Evolutionary conservation across 2,329 filamentous ascomycete genomes (phyloP).

Genomic region (Teratosphaeria pseudoeucalypti): DNA sequence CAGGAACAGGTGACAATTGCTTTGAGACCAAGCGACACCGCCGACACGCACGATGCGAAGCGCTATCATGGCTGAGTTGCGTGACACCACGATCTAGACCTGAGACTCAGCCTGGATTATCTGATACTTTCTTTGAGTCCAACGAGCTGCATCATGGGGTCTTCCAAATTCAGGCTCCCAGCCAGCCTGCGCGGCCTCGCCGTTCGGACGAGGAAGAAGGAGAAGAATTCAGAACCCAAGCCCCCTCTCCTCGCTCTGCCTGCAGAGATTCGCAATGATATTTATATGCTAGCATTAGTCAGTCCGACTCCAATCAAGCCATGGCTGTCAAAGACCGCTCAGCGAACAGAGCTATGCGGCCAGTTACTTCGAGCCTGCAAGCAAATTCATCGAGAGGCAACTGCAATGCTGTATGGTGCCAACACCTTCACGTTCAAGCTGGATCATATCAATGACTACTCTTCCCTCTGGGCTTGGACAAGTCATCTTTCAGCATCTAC

Average conservation of each 20-base stretch:
- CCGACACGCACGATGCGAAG: background rate
- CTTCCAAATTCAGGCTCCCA: background rate
- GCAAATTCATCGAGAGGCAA: background rate
- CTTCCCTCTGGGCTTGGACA: background rate
- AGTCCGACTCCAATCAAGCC: background rate
- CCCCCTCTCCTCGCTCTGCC: background rate
- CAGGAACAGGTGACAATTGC: background rate
- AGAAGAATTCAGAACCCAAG: background rate
- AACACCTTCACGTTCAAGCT: background rate
- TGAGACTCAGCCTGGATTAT: background rate
- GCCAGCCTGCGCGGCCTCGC: background rate
- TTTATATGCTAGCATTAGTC: background rate
- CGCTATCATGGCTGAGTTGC: background rate
- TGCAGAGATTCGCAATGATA: background rate
- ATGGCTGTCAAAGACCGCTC: background rate
- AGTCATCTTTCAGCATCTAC: background rate
- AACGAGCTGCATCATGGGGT: background rate
- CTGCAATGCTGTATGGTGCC: background rate
- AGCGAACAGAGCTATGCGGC: background rate
- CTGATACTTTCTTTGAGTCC: background rate
- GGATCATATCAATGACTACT: background rate
- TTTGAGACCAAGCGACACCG: background rate
- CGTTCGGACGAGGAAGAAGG: background rate
- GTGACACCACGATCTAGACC: background rate
- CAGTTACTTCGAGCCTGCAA: background rate